A percentile compares a stretch with the other conserved stretches of the same genome.
These are phyloP conservation scores for Schoenoplectus triqueter DNA, from an alignment of 202 grass and related monocot species.

Conservation along the genomic window DNA sequence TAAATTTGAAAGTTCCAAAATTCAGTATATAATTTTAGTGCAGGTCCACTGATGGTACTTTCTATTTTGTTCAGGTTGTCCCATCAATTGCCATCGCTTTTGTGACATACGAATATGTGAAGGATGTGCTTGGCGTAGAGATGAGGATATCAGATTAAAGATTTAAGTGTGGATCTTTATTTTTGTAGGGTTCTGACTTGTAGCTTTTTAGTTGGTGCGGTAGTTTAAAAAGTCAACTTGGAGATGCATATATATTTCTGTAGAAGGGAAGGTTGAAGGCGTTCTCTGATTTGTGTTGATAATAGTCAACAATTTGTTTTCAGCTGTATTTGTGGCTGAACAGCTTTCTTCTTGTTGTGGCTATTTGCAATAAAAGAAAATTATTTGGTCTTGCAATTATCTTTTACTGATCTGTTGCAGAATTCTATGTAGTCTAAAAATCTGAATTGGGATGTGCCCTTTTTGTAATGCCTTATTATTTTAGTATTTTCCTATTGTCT, in stretches of 20 bases:
- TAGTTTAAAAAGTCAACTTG: slow-evolving; percentile 13
- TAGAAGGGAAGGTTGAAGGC: slow-evolving; percentile 16
- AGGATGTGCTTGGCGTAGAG: slow-evolving; percentile 96
- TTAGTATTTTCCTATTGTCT: not conserved
- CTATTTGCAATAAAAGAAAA: slow-evolving; percentile 29
- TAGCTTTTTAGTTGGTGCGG: slow-evolving; percentile 59
- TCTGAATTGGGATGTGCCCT: not conserved
- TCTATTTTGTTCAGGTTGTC: slow-evolving; percentile 59
- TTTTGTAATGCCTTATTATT: not conserved
- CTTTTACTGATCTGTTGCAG: slow-evolving; percentile 17
- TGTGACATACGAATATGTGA: slow-evolving; percentile 87
- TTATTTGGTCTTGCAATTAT: slow-evolving; percentile 25
- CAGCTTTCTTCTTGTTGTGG: slow-evolving; percentile 20
- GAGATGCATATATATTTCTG: slow-evolving; percentile 5
- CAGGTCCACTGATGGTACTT: not conserved
- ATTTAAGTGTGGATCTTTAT: slow-evolving; percentile 27
- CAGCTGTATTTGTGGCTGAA: slow-evolving; percentile 29
- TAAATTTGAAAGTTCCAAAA: too few relatives aligned
- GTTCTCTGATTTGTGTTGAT: slow-evolving; percentile 34
- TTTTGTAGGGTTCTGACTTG: slow-evolving; percentile 41
- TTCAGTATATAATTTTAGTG: not conserved
- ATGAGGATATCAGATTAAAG: slow-evolving; percentile 91
- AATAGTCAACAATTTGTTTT: slow-evolving; percentile 36
- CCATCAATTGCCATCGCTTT: slow-evolving; percentile 97
- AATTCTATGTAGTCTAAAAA: not conserved